Percentiles rank a stretch among this genome's conserved stretches.
Evolutionary conservation across 345 rosid genomes (phyloP).

Genomic region (Odontarrhena argentea): DNA sequence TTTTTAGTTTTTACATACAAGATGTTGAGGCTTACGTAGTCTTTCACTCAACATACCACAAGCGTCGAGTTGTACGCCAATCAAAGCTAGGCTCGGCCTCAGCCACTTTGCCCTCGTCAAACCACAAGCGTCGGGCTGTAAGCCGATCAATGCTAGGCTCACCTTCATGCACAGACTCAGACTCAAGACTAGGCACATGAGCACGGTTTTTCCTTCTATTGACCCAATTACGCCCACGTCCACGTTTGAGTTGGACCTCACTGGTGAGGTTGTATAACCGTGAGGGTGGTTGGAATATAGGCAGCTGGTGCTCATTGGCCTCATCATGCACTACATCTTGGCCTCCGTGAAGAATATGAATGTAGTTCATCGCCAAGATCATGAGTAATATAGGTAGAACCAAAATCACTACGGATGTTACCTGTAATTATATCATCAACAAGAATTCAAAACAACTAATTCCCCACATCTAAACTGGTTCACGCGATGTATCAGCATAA

Average conservation of each 20-base stretch:
- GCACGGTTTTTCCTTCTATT: not conserved
- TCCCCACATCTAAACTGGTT: constrained; percentile 6
- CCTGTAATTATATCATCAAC: not conserved
- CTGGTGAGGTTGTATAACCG: constrained; percentile 14
- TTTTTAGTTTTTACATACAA: not conserved
- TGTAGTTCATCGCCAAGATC: constrained; percentile 23
- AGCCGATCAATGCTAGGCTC: constrained; percentile 45
- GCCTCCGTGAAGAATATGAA: not conserved
- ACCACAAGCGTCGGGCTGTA: constrained; percentile 54
- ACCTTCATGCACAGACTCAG: constrained; percentile 16
- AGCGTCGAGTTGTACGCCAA: constrained; percentile 29
- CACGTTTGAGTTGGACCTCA: not conserved
- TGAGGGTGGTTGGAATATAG: not conserved
- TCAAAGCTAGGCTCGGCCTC: constrained; percentile 20
- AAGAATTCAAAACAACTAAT: not conserved
- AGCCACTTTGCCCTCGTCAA: constrained; percentile 25
- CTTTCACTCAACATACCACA: constrained; percentile 33
- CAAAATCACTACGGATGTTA: too few species aligned
- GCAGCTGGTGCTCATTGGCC: constrained; percentile 6
- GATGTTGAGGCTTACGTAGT: constrained; percentile 1
- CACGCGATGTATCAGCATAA: not conserved
- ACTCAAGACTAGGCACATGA: not conserved
- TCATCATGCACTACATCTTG: constrained; percentile 5
- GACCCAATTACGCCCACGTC: not conserved
- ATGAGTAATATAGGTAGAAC: constrained; percentile 7